Conservation (phyloP, 495 filamentous ascomycete species). For the Penicillium diatomitis region DNA sequence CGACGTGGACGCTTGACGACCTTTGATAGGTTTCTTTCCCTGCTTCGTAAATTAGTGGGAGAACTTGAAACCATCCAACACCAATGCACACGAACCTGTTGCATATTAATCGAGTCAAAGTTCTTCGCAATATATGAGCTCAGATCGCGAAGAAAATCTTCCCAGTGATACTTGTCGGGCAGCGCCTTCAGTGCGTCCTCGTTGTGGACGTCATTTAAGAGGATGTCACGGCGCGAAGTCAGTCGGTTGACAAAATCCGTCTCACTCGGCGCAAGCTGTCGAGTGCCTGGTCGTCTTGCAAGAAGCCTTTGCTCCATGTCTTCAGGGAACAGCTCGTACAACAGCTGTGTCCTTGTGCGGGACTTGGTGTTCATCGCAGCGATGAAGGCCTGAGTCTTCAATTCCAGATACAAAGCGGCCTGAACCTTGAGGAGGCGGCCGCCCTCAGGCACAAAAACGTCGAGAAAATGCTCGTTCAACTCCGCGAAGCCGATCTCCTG, state of each 20-base stretch:
- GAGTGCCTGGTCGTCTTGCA: slow-evolving; percentile 53
- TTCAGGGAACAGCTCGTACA: slow-evolving; percentile 66
- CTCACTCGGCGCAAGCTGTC: slow-evolving; percentile 59
- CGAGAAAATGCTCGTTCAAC: slow-evolving; percentile 74
- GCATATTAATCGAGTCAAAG: slow-evolving; percentile 52
- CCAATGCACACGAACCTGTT: slow-evolving; percentile 29
- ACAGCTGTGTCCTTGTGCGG: slow-evolving; percentile 52
- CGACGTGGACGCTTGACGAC: slow-evolving; percentile 34
- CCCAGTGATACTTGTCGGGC: slow-evolving; percentile 70
- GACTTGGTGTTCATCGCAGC: slow-evolving; percentile 59
- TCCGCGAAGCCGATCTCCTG: slow-evolving; percentile 77
- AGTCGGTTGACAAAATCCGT: slow-evolving; percentile 61
- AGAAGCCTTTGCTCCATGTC: slow-evolving; percentile 57
- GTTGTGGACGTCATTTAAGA: slow-evolving; percentile 54
- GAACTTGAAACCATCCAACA: background rate
- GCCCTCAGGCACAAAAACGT: slow-evolving; percentile 73
- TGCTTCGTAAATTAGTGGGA: slow-evolving; percentile 16
- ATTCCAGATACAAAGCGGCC: slow-evolving; percentile 63
- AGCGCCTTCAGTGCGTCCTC: slow-evolving; percentile 53
- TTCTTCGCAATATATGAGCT: slow-evolving; percentile 69
- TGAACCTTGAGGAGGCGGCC: slow-evolving; percentile 61
- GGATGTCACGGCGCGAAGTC: slow-evolving; percentile 54
- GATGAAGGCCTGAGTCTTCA: slow-evolving; percentile 83
- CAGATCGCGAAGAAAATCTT: slow-evolving; percentile 66
- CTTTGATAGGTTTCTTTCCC: slow-evolving; percentile 35